Conservation (phyloP, 805 yeast species). For the Brettanomyces sp. region DNA sequence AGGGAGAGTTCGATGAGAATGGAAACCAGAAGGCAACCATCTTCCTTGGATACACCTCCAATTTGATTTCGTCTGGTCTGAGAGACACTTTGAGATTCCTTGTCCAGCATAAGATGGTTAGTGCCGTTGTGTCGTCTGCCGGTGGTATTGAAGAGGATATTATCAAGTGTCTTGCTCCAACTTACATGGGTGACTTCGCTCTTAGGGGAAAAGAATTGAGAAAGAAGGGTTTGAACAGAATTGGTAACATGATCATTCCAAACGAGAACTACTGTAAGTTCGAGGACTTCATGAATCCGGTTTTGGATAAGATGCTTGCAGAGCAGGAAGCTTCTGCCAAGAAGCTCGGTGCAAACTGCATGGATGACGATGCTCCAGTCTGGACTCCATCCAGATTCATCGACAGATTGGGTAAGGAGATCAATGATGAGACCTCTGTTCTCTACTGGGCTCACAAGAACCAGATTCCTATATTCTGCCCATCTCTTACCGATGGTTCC, state of each 20-base stretch:
- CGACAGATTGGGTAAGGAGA: slow-evolving; percentile 90
- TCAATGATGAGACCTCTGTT: slow-evolving; percentile 87
- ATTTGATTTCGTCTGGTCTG: slow-evolving; percentile 87
- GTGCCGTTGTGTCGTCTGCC: slow-evolving; percentile 93
- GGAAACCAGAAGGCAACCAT: slow-evolving; percentile 83
- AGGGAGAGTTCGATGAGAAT: slow-evolving; percentile 68
- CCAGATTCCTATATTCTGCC: slow-evolving; percentile 93
- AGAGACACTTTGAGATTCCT: slow-evolving; percentile 83
- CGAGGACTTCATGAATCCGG: slow-evolving; percentile 98
- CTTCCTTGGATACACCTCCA: slow-evolving; percentile 94
- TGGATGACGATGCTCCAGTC: slow-evolving; percentile 61
- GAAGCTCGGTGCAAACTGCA: slow-evolving; percentile 41
- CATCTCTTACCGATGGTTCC: slow-evolving; percentile 96
- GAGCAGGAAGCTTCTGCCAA: slow-evolving; percentile 72
- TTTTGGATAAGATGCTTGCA: slow-evolving; percentile 74
- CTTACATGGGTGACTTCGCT: slow-evolving; percentile 86
- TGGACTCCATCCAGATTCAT: slow-evolving; percentile 95
- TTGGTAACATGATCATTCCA: slow-evolving; percentile 94
- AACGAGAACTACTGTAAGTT: slow-evolving; percentile 95
- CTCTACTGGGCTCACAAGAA: slow-evolving; percentile 98
- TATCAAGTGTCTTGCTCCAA: slow-evolving; percentile 93
- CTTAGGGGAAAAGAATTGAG: slow-evolving; percentile 75
- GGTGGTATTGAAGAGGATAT: slow-evolving; percentile 98
- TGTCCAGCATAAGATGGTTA: slow-evolving; percentile 89
- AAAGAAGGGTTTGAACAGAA: slow-evolving; percentile 94